Percentiles rank a stretch among this genome's conserved stretches.
These are phyloP conservation scores for Populus tomentosa DNA, from an alignment of 441 rosid genomes.

Conservation along the genomic window DNA sequence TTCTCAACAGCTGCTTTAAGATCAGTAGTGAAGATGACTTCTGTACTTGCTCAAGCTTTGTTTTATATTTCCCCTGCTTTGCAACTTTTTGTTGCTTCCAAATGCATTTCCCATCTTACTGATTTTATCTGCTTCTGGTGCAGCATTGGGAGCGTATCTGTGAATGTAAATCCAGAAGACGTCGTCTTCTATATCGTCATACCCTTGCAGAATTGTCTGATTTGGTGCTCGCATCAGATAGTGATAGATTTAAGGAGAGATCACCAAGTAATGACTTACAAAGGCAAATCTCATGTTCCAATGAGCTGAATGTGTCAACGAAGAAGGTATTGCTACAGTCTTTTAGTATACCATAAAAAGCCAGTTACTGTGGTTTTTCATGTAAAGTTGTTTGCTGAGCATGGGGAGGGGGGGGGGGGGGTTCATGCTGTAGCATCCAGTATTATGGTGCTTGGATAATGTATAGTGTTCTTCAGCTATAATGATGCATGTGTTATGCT, in stretches of 20 bases:
- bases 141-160: conserved; percentile 96
- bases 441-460: not conserved
- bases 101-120: not conserved
- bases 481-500: not conserved
- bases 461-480: not conserved
- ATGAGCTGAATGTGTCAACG: conserved; percentile 30
- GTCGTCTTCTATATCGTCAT: conserved; percentile 71
- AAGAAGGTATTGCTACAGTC: conserved; percentile 53
- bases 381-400: too few species aligned
- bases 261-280: conserved; percentile 32
- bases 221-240: conserved; percentile 45
- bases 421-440: not conserved
- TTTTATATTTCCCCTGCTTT: not conserved
- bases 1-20: not conserved
- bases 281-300: conserved; percentile 40
- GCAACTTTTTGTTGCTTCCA: not conserved
- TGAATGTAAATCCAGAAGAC: conserved; percentile 76
- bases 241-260: conserved; percentile 31
- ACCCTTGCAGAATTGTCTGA: conserved; percentile 70
- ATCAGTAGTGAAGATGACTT: not conserved
- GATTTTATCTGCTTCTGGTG: conserved; percentile 24
- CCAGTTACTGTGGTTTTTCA: not conserved
- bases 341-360: not conserved
- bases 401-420: not conserved
- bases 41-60: not conserved